Evolutionary conservation across 108 stramenopile species (phyloP), one percentile per base, ranked within the genome.

Genomic region (Cyclotella distinguenda): DNA sequence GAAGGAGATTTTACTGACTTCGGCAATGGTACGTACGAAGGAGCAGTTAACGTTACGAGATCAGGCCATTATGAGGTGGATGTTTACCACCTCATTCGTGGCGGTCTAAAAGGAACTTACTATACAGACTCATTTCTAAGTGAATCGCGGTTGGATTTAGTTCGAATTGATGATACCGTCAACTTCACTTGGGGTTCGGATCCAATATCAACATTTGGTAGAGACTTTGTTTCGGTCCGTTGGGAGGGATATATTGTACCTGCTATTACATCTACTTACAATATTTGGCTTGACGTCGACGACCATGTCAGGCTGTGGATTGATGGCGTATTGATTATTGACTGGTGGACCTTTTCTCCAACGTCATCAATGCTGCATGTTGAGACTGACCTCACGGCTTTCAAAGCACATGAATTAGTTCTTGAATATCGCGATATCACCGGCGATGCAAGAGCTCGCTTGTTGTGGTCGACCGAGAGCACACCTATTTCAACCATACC

Each of bases 271-370:
- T 68, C 68, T 21, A 50, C 62, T 12, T 77, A 75, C 32, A 70
- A 68, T 11, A 72, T 76, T 57, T 71, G 47, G 42, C 59, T 75
- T 7, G 79, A 75, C 10, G 60, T 65, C 32, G 79, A 71, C 52
- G 79, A 81, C 28, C 66, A 81, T 44, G 74, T 57, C 27, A 53
- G 79, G 4, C 30, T 81, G 9, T 81, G 70, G 74, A 66, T 81
- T 40, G 79, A 81, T 44, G 68, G 68, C 0, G 42, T 52, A 15
- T 56, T 81, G 28, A 12, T 81, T 18, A 66, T 81, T 33, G 79
- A 81, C 42, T 54, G 28, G 28, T 81, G 79, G 79, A 44, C 38
- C 1, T 74, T 60, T 44, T 43, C 64, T 74, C 51, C 57, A 6
- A 40, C 66, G 11, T 48, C 78, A 27, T 23, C 35, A 7, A 58